phyloP scores from a whole-genome alignment of 1,139 yeast genomes.

The Casaregolazyma lundiana region DNA sequence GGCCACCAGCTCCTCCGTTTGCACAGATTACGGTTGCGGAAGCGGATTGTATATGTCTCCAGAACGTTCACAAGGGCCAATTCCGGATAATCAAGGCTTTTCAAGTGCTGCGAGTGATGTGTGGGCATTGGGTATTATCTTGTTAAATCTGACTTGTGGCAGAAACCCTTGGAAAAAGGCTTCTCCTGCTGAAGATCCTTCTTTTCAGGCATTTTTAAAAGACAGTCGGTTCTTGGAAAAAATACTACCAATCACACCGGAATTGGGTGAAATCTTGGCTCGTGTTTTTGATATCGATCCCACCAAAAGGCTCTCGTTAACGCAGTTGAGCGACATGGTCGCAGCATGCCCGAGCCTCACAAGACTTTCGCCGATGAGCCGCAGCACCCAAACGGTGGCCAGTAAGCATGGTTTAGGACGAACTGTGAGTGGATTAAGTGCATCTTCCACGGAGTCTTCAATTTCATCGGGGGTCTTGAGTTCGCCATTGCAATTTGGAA shows the following conservation, averaged over 20 bases:
- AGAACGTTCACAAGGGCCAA: slow-evolving; percentile 48
- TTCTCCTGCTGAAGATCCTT: slow-evolving; percentile 49
- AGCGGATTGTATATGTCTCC: slow-evolving; percentile 93
- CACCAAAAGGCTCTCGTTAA: slow-evolving; percentile 52
- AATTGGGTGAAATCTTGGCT: slow-evolving; percentile 52
- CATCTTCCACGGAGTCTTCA: not conserved
- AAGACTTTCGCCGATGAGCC: not conserved
- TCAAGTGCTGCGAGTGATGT: slow-evolving; percentile 73
- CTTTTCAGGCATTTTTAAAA: slow-evolving; percentile 48
- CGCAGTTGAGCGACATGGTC: slow-evolving; percentile 36
- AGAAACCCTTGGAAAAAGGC: slow-evolving; percentile 94
- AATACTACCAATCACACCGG: slow-evolving; percentile 63
- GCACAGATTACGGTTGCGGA: slow-evolving; percentile 77
- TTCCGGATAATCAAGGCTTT: slow-evolving; percentile 18
- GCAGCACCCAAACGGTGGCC: slow-evolving; percentile 13
- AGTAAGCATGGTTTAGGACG: slow-evolving; percentile 24
- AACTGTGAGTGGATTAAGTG: not conserved
- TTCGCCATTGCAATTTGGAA: not conserved
- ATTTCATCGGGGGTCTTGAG: not conserved
- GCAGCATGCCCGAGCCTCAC: slow-evolving; percentile 19
- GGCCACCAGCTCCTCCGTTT: slow-evolving; percentile 55
- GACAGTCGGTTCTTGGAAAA: slow-evolving; percentile 51
- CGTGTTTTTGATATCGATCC: slow-evolving; percentile 61
- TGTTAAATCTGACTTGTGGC: slow-evolving; percentile 74
- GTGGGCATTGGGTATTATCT: slow-evolving; percentile 82